phyloP scores from a whole-genome alignment of 164 flowering plant genomes.

The Berberis thunbergii region DNA sequence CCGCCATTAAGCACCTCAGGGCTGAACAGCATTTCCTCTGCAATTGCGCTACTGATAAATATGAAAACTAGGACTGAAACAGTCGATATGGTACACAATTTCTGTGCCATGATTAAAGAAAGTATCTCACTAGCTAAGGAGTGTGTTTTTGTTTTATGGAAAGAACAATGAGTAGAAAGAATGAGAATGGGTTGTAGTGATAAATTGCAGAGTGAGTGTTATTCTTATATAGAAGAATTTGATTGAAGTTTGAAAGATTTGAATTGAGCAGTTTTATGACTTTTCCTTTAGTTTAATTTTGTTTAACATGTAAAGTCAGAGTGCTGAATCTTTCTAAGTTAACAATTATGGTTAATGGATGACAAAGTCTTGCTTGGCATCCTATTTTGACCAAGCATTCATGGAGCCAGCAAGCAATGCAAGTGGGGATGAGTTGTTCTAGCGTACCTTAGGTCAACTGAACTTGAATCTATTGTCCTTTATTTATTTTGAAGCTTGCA shows the following conservation, averaged over 20 bases:
- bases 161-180: neutral
- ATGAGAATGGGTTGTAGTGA: neutral
- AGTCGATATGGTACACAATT: neutral
- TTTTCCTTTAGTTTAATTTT: too few species aligned
- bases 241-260: neutral
- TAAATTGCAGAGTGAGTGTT: neutral
- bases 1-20: slow-evolving; percentile 12
- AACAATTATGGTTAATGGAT: neutral
- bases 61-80: neutral
- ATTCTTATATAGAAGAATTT: neutral
- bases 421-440: too few species aligned
- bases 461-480: too few species aligned
- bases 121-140: neutral
- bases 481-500: too few species aligned
- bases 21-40: slow-evolving; percentile 13
- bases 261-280: neutral
- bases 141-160: neutral
- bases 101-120: neutral
- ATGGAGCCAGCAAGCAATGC: too few species aligned
- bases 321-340: neutral
- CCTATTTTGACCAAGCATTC: too few species aligned
- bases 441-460: too few species aligned
- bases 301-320: neutral
- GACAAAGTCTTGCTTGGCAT: too few species aligned
- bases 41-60: neutral